Conservation (phyloP, 2,329 filamentous ascomycete species). For the Cytospora mali region DNA sequence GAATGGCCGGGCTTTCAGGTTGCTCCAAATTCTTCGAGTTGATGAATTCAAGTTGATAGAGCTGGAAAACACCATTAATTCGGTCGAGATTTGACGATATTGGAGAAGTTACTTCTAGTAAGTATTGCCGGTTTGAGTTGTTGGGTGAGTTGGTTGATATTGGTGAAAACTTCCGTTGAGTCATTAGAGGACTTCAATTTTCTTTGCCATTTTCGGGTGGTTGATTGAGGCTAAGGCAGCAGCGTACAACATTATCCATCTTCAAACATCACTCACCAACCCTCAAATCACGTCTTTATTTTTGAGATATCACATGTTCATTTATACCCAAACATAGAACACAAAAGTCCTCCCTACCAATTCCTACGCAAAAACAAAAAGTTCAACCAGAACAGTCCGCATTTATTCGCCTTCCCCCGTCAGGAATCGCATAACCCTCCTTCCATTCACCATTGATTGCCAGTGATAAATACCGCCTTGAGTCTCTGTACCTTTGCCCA, state of each 20-base stretch:
- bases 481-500: neutral
- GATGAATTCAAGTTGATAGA: neutral
- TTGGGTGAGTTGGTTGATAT: conserved; percentile 2
- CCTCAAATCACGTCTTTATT: too few relatives aligned
- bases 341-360: neutral
- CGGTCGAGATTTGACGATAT: neutral
- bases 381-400: neutral
- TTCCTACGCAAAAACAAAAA: neutral
- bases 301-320: too few relatives aligned
- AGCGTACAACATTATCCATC: neutral
- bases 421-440: neutral
- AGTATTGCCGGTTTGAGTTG: neutral
- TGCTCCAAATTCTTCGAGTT: neutral
- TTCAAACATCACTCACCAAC: too few relatives aligned
- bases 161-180: conserved; percentile 23
- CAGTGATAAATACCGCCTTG: neutral
- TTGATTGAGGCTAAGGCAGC: conserved; percentile 3
- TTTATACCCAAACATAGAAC: neutral
- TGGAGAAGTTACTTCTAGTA: neutral
- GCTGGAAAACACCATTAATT: conserved; percentile 2
- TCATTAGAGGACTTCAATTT: conserved; percentile 23
- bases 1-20: neutral
- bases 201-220: neutral
- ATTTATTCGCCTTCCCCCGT: neutral
- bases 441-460: neutral